These are phyloP conservation scores for Geosmithia flava DNA, from an alignment of 2,329 filamentous ascomycete genomes.

Conservation along the genomic window DNA sequence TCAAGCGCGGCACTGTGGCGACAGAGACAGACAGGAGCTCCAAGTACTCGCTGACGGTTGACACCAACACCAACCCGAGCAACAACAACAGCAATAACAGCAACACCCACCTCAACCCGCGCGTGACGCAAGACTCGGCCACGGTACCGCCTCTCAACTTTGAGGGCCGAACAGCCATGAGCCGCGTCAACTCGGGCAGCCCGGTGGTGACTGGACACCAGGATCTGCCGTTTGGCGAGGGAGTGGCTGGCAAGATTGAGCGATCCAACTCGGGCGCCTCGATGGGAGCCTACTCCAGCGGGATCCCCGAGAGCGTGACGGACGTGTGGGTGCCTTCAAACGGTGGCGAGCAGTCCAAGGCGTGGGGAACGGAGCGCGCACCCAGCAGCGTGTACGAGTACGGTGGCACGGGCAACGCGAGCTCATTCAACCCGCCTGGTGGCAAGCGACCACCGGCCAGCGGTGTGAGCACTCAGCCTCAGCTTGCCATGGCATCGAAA, in stretches of 20 bases:
- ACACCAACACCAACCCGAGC: conserved; percentile 9
- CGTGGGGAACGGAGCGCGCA: conserved; percentile 37
- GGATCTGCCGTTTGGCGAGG: conserved; percentile 39
- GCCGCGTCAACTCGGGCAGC: conserved; percentile 55
- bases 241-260: conserved; percentile 49
- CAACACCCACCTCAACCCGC: conserved; percentile 15
- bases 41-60: conserved; percentile 33
- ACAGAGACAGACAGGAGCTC: conserved; percentile 48
- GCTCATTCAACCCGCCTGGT: conserved; percentile 20
- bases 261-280: conserved; percentile 38
- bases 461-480: conserved; percentile 33
- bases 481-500: conserved; percentile 34
- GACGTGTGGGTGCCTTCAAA: conserved; percentile 40
- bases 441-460: conserved; percentile 16
- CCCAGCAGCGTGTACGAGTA: conserved; percentile 39
- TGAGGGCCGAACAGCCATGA: conserved; percentile 49
- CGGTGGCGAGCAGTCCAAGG: conserved; percentile 25
- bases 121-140: conserved; percentile 53
- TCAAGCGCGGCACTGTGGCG: conserved; percentile 35
- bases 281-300: conserved; percentile 44
- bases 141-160: conserved; percentile 58
- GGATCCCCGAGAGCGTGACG: conserved; percentile 50
- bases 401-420: conserved; percentile 20
- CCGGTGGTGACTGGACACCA: conserved; percentile 50
- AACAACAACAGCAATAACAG: conserved; percentile 4